These are phyloP conservation scores for Phenoliferia sp. DNA, from an alignment of 1,284 basidiomycete species.

Conservation along the genomic window DNA sequence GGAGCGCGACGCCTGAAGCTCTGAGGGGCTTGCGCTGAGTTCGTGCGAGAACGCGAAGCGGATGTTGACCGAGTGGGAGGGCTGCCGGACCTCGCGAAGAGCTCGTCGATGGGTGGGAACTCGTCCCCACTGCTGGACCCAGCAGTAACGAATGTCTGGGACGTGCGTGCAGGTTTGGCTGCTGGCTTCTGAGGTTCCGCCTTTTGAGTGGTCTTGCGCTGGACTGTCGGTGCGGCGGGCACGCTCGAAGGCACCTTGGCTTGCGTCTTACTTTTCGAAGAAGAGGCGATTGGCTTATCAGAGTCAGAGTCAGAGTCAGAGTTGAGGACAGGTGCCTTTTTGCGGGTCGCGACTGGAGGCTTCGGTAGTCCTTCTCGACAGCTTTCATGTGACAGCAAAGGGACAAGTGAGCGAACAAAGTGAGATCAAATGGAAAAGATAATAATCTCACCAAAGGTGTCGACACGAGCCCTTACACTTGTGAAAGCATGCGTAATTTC, in stretches of 20 bases:
- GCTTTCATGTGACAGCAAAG: constrained; percentile 8
- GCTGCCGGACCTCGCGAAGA: not conserved
- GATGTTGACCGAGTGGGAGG: not conserved
- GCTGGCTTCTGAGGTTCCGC: not conserved
- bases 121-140: not conserved
- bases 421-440: too few species aligned
- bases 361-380: constrained; percentile 27
- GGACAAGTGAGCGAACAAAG: not conserved
- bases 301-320: not conserved
- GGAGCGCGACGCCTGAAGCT: not conserved
- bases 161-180: not conserved
- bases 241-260: constrained; percentile 2
- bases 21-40: not conserved
- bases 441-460: constrained; percentile 36
- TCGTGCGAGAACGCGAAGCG: not conserved
- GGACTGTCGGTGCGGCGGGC: not conserved
- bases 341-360: constrained; percentile 10
- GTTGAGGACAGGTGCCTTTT: not conserved
- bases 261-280: not conserved
- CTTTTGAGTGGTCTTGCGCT: constrained; percentile 4
- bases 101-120: constrained; percentile 4
- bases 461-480: constrained; percentile 36
- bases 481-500: constrained; percentile 34
- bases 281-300: not conserved
- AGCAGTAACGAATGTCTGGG: not conserved